Conservation (phyloP, 2,329 filamentous ascomycete species). For the Colletotrichum sp. region DNA sequence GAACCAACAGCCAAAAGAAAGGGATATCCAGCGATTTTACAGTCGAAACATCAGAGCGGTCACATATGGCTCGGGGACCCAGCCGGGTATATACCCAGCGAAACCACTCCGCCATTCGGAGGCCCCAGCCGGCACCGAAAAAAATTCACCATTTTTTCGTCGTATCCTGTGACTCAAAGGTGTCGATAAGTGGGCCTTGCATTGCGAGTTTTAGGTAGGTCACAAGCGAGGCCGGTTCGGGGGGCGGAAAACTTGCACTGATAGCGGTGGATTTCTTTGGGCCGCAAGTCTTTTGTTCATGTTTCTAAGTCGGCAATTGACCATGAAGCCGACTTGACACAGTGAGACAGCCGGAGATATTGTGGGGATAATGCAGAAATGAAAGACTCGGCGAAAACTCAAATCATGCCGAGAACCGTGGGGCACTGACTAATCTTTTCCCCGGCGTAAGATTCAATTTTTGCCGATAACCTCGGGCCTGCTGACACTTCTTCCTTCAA, state of each 20-base stretch:
- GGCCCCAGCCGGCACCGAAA: background rate
- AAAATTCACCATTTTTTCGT: background rate
- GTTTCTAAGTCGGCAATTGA: background rate
- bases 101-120: constrained; percentile 6
- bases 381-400: background rate
- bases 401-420: background rate
- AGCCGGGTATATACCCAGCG: background rate
- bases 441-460: background rate
- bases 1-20: background rate
- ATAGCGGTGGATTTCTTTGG: background rate
- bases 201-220: background rate
- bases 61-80: background rate
- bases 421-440: background rate
- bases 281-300: background rate
- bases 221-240: background rate
- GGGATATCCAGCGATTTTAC: background rate
- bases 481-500: background rate
- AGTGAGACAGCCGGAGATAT: background rate
- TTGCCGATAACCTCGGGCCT: background rate
- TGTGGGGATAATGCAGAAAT: background rate
- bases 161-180: constrained; percentile 6
- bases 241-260: background rate
- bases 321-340: background rate
- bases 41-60: background rate
- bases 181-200: background rate